Evolutionary conservation across 2,329 filamentous ascomycete species (phyloP), one percentile per base, ranked within the genome.

Genomic region (Dactylellina parvicollis): DNA sequence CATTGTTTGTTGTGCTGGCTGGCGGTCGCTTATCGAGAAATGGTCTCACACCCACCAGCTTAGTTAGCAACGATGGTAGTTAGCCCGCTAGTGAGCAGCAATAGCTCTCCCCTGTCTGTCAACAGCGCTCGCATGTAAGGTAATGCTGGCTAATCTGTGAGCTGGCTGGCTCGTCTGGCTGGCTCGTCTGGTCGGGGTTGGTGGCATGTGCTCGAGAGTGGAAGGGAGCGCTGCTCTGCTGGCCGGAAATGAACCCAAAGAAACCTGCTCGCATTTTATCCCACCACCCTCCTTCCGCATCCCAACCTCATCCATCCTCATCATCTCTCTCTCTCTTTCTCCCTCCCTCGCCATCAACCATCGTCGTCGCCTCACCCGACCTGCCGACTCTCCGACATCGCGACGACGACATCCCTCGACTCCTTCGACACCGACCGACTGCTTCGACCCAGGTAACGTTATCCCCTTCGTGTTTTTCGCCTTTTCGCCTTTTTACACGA

Each of bases 361-460:
- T 26, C 20, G 50, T 49, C 57, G 47, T 64, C 59, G 44, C 52
- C 42, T 28, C 36, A 44, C 26, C 46, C 64, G 22, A 62, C 66
- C 30, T 34, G 12, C 28, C 56, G 38, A 55, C 56, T 30, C 34
- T 28, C 24, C 44, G 36, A 52, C 34, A 59, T 40, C 67, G 46
- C 64, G 54, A 61, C 64, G 64, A 52, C 64, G 28, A 61, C 62
- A 12, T 22, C 54, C 46, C 38, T 26, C 34, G 22, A n/a, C 42
- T 20, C 34, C 42, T n/a, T 28, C 54, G 47, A 26, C 34, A 4
- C 14, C 47, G 60, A 44, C 61, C 22, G 40, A 46, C 52, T n/a
- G 20, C 49, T 38, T 44, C 66, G 47, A 57, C 66, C 57, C 18
- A 72, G 57, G 67, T 72, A 72, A 64, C 59, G 67, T 72, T 64